Percentiles rank a stretch among this genome's conserved stretches.
These are phyloP conservation scores for Tuber aestivum DNA, from an alignment of 495 filamentous ascomycete genomes.

Conservation along the genomic window DNA sequence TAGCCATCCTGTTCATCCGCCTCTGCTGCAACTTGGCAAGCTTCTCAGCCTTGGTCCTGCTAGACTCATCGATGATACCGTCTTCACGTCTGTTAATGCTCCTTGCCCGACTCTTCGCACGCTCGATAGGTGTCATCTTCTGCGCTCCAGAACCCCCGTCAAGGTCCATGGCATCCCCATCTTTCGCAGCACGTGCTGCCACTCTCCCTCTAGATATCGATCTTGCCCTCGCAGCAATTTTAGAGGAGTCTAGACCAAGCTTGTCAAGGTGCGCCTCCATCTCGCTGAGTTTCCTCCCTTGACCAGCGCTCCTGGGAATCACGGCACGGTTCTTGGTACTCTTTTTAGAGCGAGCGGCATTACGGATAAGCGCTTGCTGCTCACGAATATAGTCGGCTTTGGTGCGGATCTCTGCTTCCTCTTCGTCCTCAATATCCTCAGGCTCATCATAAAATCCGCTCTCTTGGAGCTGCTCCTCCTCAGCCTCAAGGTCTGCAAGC, in stretches of 20 bases:
- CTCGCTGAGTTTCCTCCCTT: constrained; percentile 69
- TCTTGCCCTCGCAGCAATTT: constrained; percentile 65
- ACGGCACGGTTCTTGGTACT: constrained; percentile 90
- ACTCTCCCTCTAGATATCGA: constrained; percentile 59
- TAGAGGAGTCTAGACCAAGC: constrained; percentile 74
- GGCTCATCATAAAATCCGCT: constrained; percentile 71
- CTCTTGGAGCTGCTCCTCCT: constrained; percentile 83
- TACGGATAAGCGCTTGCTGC: constrained; percentile 79
- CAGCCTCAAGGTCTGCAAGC: constrained; percentile 81
- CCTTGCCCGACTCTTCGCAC: constrained; percentile 71
- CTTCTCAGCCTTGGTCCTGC: constrained; percentile 73
- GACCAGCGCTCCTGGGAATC: constrained; percentile 69
- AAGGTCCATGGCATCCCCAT: constrained; percentile 77
- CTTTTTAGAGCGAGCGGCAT: constrained; percentile 87
- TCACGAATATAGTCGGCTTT: constrained; percentile 94
- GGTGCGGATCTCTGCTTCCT: constrained; percentile 75
- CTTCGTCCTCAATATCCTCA: constrained; percentile 67
- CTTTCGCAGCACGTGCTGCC: constrained; percentile 51
- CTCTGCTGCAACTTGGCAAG: constrained; percentile 83
- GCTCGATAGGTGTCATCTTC: constrained; percentile 51
- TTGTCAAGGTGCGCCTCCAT: constrained; percentile 78
- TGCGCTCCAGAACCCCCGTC: constrained; percentile 55
- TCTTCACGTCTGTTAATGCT: constrained; percentile 81
- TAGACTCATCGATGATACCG: constrained; percentile 58
- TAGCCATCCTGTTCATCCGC: constrained; percentile 97